Percentiles rank a stretch among this genome's conserved stretches.
Evolutionary conservation across 2,329 filamentous ascomycete species (phyloP).

Genomic region (Colletotrichum chrysophilum): DNA sequence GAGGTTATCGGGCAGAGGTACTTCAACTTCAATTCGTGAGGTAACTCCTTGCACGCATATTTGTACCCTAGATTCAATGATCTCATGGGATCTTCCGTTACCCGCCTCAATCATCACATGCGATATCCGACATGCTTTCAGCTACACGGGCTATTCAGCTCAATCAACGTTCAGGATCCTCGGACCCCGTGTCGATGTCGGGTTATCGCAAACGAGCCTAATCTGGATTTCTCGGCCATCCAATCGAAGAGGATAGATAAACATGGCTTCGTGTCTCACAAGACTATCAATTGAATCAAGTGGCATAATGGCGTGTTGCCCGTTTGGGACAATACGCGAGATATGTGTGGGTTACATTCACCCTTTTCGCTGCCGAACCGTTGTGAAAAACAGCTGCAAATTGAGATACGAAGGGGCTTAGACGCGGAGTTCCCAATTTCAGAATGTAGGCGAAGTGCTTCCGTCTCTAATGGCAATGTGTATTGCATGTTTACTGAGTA

Average conservation of each 20-base stretch:
- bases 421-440: background rate
- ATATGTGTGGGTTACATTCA: background rate
- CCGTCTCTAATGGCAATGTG: accelerated
- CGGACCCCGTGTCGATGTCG: background rate
- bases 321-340: background rate
- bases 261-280: background rate
- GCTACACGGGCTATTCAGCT: background rate
- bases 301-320: background rate
- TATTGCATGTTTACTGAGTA: background rate
- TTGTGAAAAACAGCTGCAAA: background rate
- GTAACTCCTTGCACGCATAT: background rate
- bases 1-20: background rate
- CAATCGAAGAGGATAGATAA: background rate
- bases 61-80: background rate
- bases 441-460: background rate
- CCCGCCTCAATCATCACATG: background rate
- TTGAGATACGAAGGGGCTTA: background rate
- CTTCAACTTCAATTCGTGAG: background rate
- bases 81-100: no score
- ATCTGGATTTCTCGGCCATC: background rate
- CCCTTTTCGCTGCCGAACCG: background rate
- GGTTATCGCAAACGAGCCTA: background rate
- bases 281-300: background rate
- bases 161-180: background rate
- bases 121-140: background rate